Conservation (phyloP, 2,329 filamentous ascomycete genomes). For the Fusarium falciforme region DNA sequence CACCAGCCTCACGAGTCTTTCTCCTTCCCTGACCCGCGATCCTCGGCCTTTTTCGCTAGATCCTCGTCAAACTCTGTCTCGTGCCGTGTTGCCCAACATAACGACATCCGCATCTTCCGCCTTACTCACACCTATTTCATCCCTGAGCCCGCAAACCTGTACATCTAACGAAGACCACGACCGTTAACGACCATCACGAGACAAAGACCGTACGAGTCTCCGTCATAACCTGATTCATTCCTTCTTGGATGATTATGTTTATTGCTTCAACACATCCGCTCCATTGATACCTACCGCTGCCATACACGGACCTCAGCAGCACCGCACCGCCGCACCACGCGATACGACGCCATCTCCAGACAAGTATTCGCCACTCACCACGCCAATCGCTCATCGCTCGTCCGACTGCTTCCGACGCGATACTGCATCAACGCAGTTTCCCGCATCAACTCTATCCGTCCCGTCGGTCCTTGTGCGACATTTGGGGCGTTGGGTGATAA, state of each 20-base stretch:
- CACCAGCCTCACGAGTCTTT: constrained; percentile 22
- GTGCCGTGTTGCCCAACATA: not conserved
- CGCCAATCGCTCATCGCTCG: not conserved
- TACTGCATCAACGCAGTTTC: constrained; percentile 16
- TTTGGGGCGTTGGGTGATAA: constrained; percentile 46
- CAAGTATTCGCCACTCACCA: constrained; percentile 29
- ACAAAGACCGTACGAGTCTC: constrained; percentile 31
- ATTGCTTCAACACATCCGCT: not conserved
- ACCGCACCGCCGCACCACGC: constrained; percentile 2
- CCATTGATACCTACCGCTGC: constrained; percentile 17
- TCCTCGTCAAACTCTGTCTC: constrained; percentile 17
- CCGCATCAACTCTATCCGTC: not conserved
- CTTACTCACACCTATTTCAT: not conserved
- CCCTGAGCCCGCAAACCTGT: not conserved
- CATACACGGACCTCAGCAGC: constrained; percentile 19
- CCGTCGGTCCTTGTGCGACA: constrained; percentile 16
- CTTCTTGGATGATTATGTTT: constrained; percentile 11
- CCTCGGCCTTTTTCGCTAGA: constrained; percentile 5
- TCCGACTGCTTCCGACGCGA: constrained; percentile 5
- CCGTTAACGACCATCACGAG: constrained; percentile 36
- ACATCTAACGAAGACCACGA: constrained; percentile 39
- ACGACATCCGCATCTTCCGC: not conserved
- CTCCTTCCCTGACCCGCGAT: constrained; percentile 2
- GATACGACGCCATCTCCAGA: constrained; percentile 25
- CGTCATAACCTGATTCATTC: not conserved